phyloP scores from a whole-genome alignment of 345 rosid genomes.

The Syzygium grande region DNA sequence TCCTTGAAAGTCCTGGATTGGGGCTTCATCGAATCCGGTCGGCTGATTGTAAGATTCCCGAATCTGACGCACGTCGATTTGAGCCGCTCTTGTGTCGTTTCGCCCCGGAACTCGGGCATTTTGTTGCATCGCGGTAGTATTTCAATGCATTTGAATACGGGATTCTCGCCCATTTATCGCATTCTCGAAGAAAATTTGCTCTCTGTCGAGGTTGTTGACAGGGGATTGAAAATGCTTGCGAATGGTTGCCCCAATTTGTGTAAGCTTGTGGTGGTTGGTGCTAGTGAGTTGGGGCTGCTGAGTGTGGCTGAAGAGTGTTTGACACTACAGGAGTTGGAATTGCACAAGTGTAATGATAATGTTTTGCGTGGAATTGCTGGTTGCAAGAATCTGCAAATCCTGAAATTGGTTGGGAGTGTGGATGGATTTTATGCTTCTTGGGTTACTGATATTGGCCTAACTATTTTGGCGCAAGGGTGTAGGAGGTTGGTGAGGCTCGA shows the following conservation, averaged over 20 bases:
- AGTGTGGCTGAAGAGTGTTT: slow-evolving; percentile 54
- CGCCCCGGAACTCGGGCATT: slow-evolving; percentile 48
- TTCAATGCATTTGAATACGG: slow-evolving; percentile 38
- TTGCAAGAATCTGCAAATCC: slow-evolving; percentile 73
- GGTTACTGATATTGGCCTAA: slow-evolving; percentile 88
- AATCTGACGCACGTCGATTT: slow-evolving; percentile 60
- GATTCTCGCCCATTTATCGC: slow-evolving; percentile 20
- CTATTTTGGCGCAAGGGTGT: slow-evolving; percentile 89
- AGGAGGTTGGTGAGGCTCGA: slow-evolving; percentile 87
- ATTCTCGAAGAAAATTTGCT: slow-evolving; percentile 49
- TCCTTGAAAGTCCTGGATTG: slow-evolving; percentile 59
- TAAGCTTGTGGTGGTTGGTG: slow-evolving; percentile 50
- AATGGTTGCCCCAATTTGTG: slow-evolving; percentile 59
- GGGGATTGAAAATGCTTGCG: slow-evolving; percentile 47
- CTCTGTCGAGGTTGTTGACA: slow-evolving; percentile 54
- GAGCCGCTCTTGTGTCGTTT: slow-evolving; percentile 39
- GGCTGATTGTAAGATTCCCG: slow-evolving; percentile 56
- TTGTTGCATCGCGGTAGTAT: slow-evolving; percentile 12
- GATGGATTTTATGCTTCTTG: slow-evolving; percentile 53
- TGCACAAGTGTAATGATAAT: slow-evolving; percentile 62
- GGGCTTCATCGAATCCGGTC: slow-evolving; percentile 63
- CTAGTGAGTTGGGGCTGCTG: slow-evolving; percentile 69
- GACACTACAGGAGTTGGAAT: slow-evolving; percentile 74
- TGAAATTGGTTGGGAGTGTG: slow-evolving; percentile 60
- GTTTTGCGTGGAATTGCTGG: slow-evolving; percentile 73